phyloP scores from a whole-genome alignment of 305 asterid species.

The Withania somnifera region DNA sequence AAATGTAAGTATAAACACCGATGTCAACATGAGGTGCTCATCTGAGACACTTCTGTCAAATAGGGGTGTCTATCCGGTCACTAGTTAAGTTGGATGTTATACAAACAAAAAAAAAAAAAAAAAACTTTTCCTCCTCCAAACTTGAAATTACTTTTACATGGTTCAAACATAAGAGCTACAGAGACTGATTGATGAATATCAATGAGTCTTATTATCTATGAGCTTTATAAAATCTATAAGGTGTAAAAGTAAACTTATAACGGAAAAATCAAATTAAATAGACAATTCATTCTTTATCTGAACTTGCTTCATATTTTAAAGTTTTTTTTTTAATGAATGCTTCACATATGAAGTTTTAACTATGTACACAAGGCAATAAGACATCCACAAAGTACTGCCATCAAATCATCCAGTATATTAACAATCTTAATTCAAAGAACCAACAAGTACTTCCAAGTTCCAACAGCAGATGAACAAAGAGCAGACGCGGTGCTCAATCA shows the following conservation, averaged over 20 bases:
- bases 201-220: background rate
- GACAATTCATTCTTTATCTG: background rate
- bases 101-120: background rate
- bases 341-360: background rate
- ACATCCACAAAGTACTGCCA: background rate
- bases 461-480: background rate
- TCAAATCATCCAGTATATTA: background rate
- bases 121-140: background rate
- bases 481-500: conserved; percentile 3
- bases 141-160: background rate
- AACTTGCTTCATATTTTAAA: background rate
- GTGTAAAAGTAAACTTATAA: background rate
- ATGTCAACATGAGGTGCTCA: background rate
- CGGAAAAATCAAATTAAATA: background rate
- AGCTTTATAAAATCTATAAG: background rate
- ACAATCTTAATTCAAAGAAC: background rate
- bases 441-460: background rate
- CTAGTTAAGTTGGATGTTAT: background rate
- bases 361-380: background rate
- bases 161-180: background rate
- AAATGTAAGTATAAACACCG: background rate
- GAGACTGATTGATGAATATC: background rate
- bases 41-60: background rate
- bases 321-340: too few species aligned
- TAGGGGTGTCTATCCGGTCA: background rate